These are phyloP conservation scores for Cryptococcus jaspeensis DNA, from an alignment of 1,284 basidiomycete genomes.

Conservation along the genomic window DNA sequence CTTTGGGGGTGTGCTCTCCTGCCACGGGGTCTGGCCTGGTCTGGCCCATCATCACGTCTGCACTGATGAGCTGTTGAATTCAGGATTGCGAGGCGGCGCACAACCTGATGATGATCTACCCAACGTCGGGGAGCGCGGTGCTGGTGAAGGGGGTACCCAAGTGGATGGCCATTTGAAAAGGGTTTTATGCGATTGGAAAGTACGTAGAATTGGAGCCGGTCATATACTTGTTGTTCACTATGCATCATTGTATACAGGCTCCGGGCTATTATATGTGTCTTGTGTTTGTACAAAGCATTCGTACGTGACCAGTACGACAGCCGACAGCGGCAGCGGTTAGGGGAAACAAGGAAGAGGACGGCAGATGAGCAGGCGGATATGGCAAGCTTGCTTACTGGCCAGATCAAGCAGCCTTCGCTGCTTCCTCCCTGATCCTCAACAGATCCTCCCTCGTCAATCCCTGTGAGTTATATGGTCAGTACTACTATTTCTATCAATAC, in stretches of 20 bases:
- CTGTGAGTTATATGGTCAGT: background rate
- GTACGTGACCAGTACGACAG: no score
- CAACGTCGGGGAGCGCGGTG: slow-evolving; percentile 68
- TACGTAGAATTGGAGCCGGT: no score
- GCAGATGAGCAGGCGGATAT: no score
- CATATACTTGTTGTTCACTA: background rate
- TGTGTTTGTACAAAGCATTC: no score
- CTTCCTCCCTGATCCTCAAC: slow-evolving; percentile 2
- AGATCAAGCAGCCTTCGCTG: no score
- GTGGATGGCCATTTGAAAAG: slow-evolving; percentile 43
- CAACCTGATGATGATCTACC: slow-evolving; percentile 79
- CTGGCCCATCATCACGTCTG: background rate
- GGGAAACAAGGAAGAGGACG: no score
- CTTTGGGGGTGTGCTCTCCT: no score
- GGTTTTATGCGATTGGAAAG: background rate
- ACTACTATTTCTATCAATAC: background rate
- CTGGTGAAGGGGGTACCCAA: slow-evolving; percentile 53
- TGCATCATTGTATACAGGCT: no score
- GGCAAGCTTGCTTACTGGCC: no score
- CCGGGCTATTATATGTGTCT: no score
- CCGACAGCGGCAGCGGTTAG: no score
- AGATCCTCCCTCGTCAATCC: slow-evolving; percentile 1
- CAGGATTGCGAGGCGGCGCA: slow-evolving; percentile 72
- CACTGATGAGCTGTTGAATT: slow-evolving; percentile 29
- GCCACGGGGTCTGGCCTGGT: no score